These are phyloP conservation scores for Limonium bicolor DNA, from an alignment of 148 eudicot genomes.

Conservation along the genomic window DNA sequence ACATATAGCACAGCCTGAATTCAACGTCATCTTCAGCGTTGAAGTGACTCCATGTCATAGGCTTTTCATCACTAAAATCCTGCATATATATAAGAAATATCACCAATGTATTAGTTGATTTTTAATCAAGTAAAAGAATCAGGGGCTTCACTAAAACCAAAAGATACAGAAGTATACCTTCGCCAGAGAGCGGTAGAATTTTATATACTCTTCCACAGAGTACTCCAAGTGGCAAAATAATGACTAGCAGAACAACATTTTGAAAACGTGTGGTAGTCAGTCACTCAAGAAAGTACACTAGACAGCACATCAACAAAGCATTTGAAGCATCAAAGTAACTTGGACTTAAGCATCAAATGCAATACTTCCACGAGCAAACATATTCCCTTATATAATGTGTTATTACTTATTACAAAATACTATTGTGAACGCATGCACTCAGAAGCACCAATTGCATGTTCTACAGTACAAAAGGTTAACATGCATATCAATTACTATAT, in stretches of 20 bases:
- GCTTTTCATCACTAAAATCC: conserved; percentile 94
- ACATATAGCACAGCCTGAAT: conserved; percentile 91
- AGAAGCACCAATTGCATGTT: too few species aligned
- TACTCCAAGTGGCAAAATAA: too few species aligned
- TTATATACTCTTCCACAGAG: conserved; percentile 89
- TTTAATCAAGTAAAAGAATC: too few species aligned
- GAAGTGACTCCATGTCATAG: conserved; percentile 92
- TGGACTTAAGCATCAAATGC: too few species aligned
- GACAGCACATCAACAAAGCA: too few species aligned
- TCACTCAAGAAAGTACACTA: too few species aligned
- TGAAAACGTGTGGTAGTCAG: too few species aligned
- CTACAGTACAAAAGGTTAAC: not conserved
- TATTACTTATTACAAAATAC: too few species aligned
- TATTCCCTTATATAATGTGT: too few species aligned
- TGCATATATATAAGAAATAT: conserved; percentile 5
- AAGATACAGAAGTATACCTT: conserved; percentile 31
- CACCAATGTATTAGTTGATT: not conserved
- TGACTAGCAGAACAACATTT: too few species aligned
- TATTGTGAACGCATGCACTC: too few species aligned
- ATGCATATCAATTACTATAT: not conserved
- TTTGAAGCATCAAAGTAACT: too few species aligned
- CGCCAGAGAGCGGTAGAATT: conserved; percentile 82
- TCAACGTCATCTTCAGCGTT: conserved; percentile 98
- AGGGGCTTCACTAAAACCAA: not conserved
- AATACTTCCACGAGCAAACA: not conserved